Evolutionary conservation across 768 basidiomycete species (phyloP).

Genomic region (Tylopilus plumbeoviolaceoides): DNA sequence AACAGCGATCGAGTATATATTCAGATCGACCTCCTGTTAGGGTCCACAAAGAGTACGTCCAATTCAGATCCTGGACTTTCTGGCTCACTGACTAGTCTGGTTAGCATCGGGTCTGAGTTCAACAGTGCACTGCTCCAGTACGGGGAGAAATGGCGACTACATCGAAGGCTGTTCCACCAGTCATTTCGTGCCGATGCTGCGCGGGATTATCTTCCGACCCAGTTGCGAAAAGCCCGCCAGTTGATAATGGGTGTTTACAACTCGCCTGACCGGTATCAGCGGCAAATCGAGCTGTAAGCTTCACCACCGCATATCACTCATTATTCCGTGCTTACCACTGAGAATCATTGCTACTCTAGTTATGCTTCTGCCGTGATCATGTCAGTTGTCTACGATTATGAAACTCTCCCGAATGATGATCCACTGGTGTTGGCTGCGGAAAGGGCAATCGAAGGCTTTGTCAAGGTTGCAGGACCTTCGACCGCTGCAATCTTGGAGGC

Average conservation of each 20-base stretch:
- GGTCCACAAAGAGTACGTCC: slow-evolving; percentile 22
- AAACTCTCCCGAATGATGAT: slow-evolving; percentile 25
- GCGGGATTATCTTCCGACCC: slow-evolving; percentile 23
- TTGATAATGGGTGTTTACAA: slow-evolving; percentile 21
- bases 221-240: slow-evolving; percentile 28
- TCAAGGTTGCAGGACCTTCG: slow-evolving; percentile 22
- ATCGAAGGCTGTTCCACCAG: slow-evolving; percentile 32
- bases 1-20: slow-evolving; percentile 35
- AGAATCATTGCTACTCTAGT: slow-evolving; percentile 16
- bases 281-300: slow-evolving; percentile 30
- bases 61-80: background rate
- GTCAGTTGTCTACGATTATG: slow-evolving; percentile 33
- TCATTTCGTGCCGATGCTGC: slow-evolving; percentile 27
- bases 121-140: slow-evolving; percentile 30
- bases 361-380: slow-evolving; percentile 31
- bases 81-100: background rate
- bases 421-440: slow-evolving; percentile 29
- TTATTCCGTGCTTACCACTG: background rate
- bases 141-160: slow-evolving; percentile 30
- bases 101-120: slow-evolving; percentile 28
- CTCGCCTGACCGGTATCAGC: slow-evolving; percentile 24
- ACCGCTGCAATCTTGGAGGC: slow-evolving; percentile 28
- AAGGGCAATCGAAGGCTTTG: slow-evolving; percentile 25
- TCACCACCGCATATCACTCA: background rate
- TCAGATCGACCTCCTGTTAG: slow-evolving; percentile 36